A percentile compares a stretch with the other conserved stretches of the same genome.
Conservation (phyloP, 2,329 filamentous ascomycete species). For the Paracoccidioides brasiliensis region DNA sequence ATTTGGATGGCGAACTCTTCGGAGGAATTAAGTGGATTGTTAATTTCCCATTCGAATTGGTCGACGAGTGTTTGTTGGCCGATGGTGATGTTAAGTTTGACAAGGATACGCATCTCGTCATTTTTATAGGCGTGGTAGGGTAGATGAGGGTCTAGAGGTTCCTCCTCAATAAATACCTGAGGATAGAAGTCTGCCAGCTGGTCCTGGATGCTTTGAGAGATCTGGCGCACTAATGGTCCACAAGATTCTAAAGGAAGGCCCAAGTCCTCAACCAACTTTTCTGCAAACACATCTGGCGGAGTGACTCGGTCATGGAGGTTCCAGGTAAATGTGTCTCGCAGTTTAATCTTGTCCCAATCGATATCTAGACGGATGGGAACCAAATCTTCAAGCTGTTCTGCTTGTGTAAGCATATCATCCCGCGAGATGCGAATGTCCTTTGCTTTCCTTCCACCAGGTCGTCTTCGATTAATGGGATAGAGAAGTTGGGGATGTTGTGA, state of each 20-base stretch:
- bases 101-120: constrained; percentile 91
- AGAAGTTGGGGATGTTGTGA: constrained; percentile 54
- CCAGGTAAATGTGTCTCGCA: constrained; percentile 97
- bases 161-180: constrained; percentile 78
- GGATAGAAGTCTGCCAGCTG: constrained; percentile 91
- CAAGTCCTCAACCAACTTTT: constrained; percentile 79
- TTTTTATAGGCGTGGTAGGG: constrained; percentile 95
- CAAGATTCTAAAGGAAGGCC: constrained; percentile 57
- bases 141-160: constrained; percentile 75
- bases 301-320: constrained; percentile 87
- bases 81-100: constrained; percentile 97
- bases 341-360: constrained; percentile 87
- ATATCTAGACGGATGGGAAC: constrained; percentile 86
- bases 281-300: constrained; percentile 66
- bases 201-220: constrained; percentile 62
- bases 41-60: constrained; percentile 98
- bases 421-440: constrained; percentile 59
- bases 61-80: constrained; percentile 87
- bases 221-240: constrained; percentile 46
- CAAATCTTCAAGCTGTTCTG: constrained; percentile 80
- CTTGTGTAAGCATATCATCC: constrained; percentile 72
- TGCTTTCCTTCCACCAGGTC: constrained; percentile 64
- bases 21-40: constrained; percentile 83
- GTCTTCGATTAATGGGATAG: constrained; percentile 65
- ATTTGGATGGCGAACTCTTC: constrained; percentile 88